Evolutionary conservation across 2,329 filamentous ascomycete genomes (phyloP), one percentile per base, ranked within the genome.

Genomic region (Aspergillus melleus): DNA sequence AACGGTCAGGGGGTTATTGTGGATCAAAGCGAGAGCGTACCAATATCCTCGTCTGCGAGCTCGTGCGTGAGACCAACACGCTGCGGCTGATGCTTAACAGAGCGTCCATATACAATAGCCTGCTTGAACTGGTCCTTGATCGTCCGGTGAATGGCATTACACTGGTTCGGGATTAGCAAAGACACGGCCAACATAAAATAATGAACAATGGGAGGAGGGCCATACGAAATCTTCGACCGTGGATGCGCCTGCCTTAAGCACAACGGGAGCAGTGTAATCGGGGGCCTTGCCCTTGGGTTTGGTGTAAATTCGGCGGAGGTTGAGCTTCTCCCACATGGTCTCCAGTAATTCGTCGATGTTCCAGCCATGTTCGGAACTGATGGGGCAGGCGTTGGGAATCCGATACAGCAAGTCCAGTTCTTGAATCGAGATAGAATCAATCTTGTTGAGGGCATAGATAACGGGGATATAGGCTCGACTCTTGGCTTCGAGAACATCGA

Each of bases 391-490:
- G 74, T 98, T 96, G 52, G 95, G 95, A 67, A 99, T 99, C 47
- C 94, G 89, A 80, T 99, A 98, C 29, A 99, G 84, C 62, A 99
- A 81, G 78, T 99, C 95, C 62, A 99, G 84, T 79, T 99, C 95
- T 79, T 99, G 94, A 68, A 99, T 98, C 54, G 91, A 94, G 75
- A 99, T 98, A 57, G 93, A 88, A 78, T 99, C 95, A 68, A 99
- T 99, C 83, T 99, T 99, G 86, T 99, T 99, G 70, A 99, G 84
- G 47, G 96, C 95, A 80, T 99, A 99, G 57, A 99, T 91, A 65
- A 98, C 95, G n/a, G 95, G 95, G 66, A 99, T 98, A 76, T 99
- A 99, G 75, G 91, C 92, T 77, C 95, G 86, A 74, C 90, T 92
- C 83, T 91, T 96, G 51, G 94, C 94, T 77, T 99, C 95, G 50